These are phyloP conservation scores for Hypoxylon lienhwacheense DNA, from an alignment of 495 filamentous ascomycete genomes.

Conservation along the genomic window DNA sequence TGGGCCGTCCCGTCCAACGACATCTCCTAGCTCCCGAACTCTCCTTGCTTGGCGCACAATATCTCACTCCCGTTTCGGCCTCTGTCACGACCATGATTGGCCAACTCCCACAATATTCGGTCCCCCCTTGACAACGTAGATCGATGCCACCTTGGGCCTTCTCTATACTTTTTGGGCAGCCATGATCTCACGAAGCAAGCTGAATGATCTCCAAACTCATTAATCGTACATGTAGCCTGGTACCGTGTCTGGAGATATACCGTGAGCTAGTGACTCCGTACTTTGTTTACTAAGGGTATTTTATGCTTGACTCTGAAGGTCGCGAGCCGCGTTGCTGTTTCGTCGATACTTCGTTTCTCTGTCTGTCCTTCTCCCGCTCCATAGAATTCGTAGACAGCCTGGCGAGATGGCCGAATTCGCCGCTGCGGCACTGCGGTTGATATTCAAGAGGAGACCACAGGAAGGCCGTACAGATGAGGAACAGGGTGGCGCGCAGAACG, in stretches of 20 bases:
- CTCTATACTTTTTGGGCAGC: conserved; percentile 25
- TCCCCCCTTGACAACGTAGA: conserved; percentile 3
- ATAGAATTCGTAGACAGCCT: background rate
- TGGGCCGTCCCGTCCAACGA: conserved; percentile 12
- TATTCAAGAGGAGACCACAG: conserved; percentile 26
- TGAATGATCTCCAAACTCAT: conserved; percentile 14
- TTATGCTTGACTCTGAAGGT: no score
- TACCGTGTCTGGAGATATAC: conserved; percentile 15
- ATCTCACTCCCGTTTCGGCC: conserved; percentile 10
- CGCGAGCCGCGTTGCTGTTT: conserved; percentile 1
- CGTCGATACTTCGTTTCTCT: background rate
- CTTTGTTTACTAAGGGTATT: conserved; percentile 6
- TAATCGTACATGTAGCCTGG: conserved; percentile 2
- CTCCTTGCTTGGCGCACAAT: conserved; percentile 24
- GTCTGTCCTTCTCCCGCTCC: background rate
- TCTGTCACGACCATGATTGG: conserved; percentile 11
- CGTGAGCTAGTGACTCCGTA: conserved; percentile 1
- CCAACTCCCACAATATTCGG: conserved; percentile 13
- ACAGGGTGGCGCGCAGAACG: conserved; percentile 10
- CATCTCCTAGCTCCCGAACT: conserved; percentile 4
- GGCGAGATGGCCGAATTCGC: conserved; percentile 34
- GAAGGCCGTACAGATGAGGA: conserved; percentile 35
- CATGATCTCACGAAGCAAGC: conserved; percentile 11
- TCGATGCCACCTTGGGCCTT: conserved; percentile 10
- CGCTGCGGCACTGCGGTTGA: conserved; percentile 23